Evolutionary conservation across 139 green algal genomes (phyloP).

Genomic region (Micractinium conductrix): DNA sequence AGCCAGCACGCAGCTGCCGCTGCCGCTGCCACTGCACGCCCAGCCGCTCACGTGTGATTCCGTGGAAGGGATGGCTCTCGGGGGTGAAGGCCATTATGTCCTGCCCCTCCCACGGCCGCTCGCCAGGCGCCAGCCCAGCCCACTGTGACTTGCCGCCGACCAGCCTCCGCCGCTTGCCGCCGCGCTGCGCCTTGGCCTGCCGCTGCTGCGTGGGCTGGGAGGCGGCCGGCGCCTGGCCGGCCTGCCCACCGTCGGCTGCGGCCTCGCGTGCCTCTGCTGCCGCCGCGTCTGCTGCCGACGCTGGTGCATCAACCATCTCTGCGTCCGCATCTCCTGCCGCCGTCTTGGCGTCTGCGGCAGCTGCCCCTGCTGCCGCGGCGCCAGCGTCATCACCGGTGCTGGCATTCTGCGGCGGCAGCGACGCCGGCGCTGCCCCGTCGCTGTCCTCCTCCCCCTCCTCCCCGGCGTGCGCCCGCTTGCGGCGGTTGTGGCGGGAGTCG

Average conservation of each 20-base stretch:
- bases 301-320: no score
- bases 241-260: background rate
- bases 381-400: no score
- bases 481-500: no score
- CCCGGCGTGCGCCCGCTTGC: background rate
- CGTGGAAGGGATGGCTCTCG: constrained; percentile 11
- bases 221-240: background rate
- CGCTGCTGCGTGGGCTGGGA: background rate
- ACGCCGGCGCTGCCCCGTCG: no score
- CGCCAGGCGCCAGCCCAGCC: background rate
- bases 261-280: background rate
- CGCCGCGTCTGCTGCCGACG: background rate
- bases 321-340: no score
- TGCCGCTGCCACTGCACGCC: no score
- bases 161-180: background rate
- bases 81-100: constrained; percentile 4
- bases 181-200: background rate
- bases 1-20: no score
- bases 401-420: no score
- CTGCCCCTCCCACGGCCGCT: constrained; percentile 5
- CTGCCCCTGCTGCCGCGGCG: no score
- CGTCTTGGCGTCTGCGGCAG: no score
- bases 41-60: constrained; percentile 14
- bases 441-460: background rate
- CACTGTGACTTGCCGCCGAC: background rate